A percentile compares a stretch with the other conserved stretches of the same genome.
phyloP scores from a whole-genome alignment of 2,329 filamentous ascomycete genomes.

The Xylariaceae sp. region DNA sequence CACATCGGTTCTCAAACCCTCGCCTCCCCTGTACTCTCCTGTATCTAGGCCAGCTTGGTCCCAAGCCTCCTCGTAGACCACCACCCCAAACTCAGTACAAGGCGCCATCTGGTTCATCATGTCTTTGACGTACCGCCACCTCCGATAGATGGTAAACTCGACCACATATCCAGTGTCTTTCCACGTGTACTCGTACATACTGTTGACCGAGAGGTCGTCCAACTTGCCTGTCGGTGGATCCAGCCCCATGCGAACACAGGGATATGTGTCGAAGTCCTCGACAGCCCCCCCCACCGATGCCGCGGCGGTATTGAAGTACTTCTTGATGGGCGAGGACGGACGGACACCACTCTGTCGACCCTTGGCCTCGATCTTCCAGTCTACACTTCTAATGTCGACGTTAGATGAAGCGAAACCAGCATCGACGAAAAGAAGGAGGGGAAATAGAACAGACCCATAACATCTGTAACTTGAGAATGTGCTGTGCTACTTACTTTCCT shows the following conservation, averaged over 20 bases:
- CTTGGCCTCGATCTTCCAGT: constrained; percentile 38
- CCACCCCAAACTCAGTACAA: constrained; percentile 27
- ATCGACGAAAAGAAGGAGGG: too few relatives aligned
- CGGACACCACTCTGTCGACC: constrained; percentile 23
- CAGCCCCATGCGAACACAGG: constrained; percentile 21
- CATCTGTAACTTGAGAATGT: neutral
- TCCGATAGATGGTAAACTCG: constrained; percentile 35
- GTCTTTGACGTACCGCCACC: constrained; percentile 27
- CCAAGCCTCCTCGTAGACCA: constrained; percentile 33
- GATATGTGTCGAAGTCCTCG: constrained; percentile 25
- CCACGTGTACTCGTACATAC: constrained; percentile 33
- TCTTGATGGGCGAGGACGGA: constrained; percentile 21
- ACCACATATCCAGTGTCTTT: constrained; percentile 32
- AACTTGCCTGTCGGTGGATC: constrained; percentile 21
- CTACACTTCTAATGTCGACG: constrained; percentile 27
- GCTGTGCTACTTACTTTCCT: constrained; percentile 28
- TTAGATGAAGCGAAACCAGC: constrained; percentile 4
- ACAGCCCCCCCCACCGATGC: constrained; percentile 18
- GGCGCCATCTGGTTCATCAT: constrained; percentile 17
- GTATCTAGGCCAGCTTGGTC: constrained; percentile 18
- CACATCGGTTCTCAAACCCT: constrained; percentile 23
- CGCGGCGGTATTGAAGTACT: constrained; percentile 24
- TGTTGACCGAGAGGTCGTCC: constrained; percentile 32
- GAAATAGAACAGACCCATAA: too few relatives aligned
- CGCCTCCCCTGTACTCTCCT: constrained; percentile 22